Evolutionary conservation across 257 asterid species (phyloP), one percentile per base, ranked within the genome.

Genomic region (Rauvolfia tetraphylla): DNA sequence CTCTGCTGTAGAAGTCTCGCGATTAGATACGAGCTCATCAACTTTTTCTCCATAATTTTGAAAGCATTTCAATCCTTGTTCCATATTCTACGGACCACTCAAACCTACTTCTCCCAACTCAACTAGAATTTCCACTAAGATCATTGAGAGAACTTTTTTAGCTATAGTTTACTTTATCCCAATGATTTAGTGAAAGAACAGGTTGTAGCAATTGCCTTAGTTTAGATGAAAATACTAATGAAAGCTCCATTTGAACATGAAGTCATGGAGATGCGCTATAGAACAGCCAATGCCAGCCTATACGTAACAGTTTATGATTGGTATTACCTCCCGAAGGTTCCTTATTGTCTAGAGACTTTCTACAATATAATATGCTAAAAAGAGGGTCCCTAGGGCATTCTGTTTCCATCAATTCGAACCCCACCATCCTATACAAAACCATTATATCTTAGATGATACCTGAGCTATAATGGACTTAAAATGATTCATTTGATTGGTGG

Each of bases 281-380:
- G 38, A 62, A 76, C 68, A 67, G 31, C 56, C 75, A 76, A 22
- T 67, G 68, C 53, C 79, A 76, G 23, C 75, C 56, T 18, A 39
- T 27, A 18, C 20, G 42, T 29, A 38, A 41, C 48, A 75, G 33
- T 27, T 76, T n/a, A 34, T 14, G 27, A 31, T 75, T 42, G 58
- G 54, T 33, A 42, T 29, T 25, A n/a, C 39, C 11, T 53, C 68
- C 22, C 27, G 41, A 76, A 44, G 31, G 38, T 48, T 51, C 57
- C 61, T 39, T 25, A 54, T 15, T 18, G 41, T 68, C 58, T 8
- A n/a, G n/a, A 39, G 48, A 29, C 73, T 25, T 20, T 48, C 44
- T 23, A 12, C 34, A 17, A 34, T 36, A 76, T 68, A 42, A 68
- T 20, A 65, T 11, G 48, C n/a, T 54, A 46, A 11, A 20, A 7